Base-by-base conservation (phyloP, 2,329 filamentous ascomycete genomes). In the Stromatinia cepivora region DNA sequence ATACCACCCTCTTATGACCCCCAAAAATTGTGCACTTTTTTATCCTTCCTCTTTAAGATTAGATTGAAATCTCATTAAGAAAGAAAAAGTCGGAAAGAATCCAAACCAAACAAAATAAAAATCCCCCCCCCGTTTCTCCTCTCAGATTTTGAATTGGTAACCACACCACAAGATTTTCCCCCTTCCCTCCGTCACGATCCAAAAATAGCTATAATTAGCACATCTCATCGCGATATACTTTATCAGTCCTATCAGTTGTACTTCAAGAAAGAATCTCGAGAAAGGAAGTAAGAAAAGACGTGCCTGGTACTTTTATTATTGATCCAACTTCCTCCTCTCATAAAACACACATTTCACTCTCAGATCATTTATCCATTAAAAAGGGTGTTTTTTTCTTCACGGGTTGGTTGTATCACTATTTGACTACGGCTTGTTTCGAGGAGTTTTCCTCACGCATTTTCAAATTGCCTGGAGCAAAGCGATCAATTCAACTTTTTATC, bases 201-300 rank as follows among this genome's bases (percentile, higher is more conserved):
- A 59, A 66, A 59, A 59, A 66, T 59, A 66, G 54, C 64, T 66
- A 66, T 66, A 66, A 59, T 66, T 66, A 66, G 64, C 54, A 42
- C 39, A 66, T 48, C 64, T 42, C 48, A 66, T 48, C 59, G 46
- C 31, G 59, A 63, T 39, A 45, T 39, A 46, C 64, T 59, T 28
- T 66, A 58, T 66, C 64, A 48, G 64, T 66, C 64, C 64, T 59
- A 66, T 66, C 64, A 66, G 64, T 66, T 48, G 50, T 57, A 20
- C 64, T 25, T 58, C 64, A 36, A 4, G 20, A 42, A n/a, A 36
- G 50, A 53, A 31, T 42, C 42, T 66, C 17, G 36, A 50, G 31
- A 9, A 13, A 58, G 28, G 22, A 25, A 34, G 17, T 34, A 13
- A 50, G 15, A 31, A 39, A 28, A 39, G 31, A 17, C 34, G 6